These are phyloP conservation scores for Posidonia oceanica DNA, from an alignment of 116 monocot species.

Conservation along the genomic window DNA sequence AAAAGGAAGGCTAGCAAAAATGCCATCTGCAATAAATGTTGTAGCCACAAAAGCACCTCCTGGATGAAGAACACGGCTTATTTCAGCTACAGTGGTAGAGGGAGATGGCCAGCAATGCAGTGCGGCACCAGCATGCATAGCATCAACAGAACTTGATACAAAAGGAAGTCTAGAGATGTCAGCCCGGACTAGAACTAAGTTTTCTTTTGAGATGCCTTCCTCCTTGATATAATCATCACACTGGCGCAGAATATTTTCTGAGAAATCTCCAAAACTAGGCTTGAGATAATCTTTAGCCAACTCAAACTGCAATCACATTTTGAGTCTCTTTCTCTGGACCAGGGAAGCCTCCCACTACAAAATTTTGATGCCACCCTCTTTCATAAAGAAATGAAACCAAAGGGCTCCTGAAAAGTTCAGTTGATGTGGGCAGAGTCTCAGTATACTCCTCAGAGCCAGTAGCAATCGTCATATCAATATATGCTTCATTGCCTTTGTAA, in stretches of 20 bases:
- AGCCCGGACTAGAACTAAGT: constrained; percentile 67
- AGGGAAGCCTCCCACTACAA: constrained; percentile 67
- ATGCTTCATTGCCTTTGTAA: constrained; percentile 42
- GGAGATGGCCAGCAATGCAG: constrained; percentile 99
- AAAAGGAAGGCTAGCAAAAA: constrained; percentile 32
- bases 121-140: constrained; percentile 95
- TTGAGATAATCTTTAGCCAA: too few species aligned
- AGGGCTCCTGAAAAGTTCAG: constrained; percentile 78
- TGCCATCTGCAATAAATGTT: constrained; percentile 55
- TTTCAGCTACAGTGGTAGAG: constrained; percentile 83
- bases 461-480: constrained; percentile 58
- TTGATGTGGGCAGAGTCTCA: constrained; percentile 38
- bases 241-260: constrained; percentile 89
- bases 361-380: constrained; percentile 91
- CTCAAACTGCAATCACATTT: too few species aligned
- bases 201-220: constrained; percentile 55
- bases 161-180: constrained; percentile 91
- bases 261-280: too few species aligned
- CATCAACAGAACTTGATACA: constrained; percentile 71
- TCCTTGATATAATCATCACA: constrained; percentile 57
- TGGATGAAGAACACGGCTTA: constrained; percentile 73
- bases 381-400: constrained; percentile 90
- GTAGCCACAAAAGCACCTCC: constrained; percentile 94
- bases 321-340: constrained; percentile 84
- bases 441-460: constrained; percentile 36